Evolutionary conservation across 495 filamentous ascomycete genomes (phyloP).

Genomic region (Mycothermus thermophilus): DNA sequence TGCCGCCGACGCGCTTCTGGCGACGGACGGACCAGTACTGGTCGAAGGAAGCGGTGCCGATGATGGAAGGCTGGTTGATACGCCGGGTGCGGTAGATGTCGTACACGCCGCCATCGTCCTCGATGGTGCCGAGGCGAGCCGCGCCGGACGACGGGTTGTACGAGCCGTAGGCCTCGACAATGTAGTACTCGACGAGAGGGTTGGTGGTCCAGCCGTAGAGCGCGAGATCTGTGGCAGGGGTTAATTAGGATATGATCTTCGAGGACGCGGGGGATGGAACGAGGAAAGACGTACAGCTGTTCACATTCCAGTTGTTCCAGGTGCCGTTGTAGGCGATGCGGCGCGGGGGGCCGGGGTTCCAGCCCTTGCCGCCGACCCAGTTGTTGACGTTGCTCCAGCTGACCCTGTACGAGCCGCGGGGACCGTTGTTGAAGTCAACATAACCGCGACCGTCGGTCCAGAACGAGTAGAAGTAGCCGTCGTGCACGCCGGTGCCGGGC

Average conservation of each 20-base stretch:
- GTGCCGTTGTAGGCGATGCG: slow-evolving; percentile 12
- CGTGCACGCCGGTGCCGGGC: slow-evolving; percentile 33
- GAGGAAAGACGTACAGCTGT: slow-evolving; percentile 8
- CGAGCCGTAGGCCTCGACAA: slow-evolving; percentile 44
- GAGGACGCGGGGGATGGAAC: not conserved
- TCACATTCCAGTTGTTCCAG: slow-evolving; percentile 16
- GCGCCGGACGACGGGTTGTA: slow-evolving; percentile 36
- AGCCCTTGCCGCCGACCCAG: slow-evolving; percentile 48
- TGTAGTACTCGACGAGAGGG: slow-evolving; percentile 53
- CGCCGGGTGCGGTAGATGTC: slow-evolving; percentile 46
- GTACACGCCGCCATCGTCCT: slow-evolving; percentile 46
- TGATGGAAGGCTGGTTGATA: slow-evolving; percentile 43
- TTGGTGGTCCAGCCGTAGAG: slow-evolving; percentile 49
- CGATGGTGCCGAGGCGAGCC: slow-evolving; percentile 38
- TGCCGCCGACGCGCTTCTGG: slow-evolving; percentile 23
- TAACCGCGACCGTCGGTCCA: slow-evolving; percentile 40
- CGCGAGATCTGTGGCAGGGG: slow-evolving; percentile 14
- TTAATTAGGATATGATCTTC: not conserved
- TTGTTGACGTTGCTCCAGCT: slow-evolving; percentile 37
- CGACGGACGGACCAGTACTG: slow-evolving; percentile 48
- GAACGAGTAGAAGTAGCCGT: slow-evolving; percentile 46
- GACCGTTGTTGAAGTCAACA: slow-evolving; percentile 41
- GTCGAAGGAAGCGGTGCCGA: slow-evolving; percentile 43
- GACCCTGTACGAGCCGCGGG: slow-evolving; percentile 36
- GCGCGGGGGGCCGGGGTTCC: slow-evolving; percentile 31